Base-by-base conservation (phyloP, 805 yeast genomes). In the Cyberlindnera meyerae region DNA sequence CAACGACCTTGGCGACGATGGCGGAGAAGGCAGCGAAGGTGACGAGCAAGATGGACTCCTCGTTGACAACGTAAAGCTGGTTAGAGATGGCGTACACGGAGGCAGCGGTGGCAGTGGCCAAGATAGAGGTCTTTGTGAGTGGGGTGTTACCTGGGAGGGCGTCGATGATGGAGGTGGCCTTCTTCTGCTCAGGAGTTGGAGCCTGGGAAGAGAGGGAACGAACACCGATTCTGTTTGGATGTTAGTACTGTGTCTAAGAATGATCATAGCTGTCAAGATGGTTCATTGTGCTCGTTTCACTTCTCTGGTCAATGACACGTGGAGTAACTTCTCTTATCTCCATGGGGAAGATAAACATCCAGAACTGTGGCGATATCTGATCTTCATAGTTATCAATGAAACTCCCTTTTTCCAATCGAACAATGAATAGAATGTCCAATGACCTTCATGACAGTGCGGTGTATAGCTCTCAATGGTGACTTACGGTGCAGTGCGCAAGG, bases 101-200 rank as follows among this genome's bases (percentile, higher is more conserved):
- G 40, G 95, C 97, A 45, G 97, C 97, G 44, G 96, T 78, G 44
- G 90, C 77, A 37, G 98, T 89, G 57, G 96, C 96, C 58, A 93
- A 72, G 59, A 89, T 75, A 60, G 97, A 96, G 45, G 97, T 87
- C 79, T 93, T 93, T 51, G 96, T 77, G 52, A 90, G 65, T 53
- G 77, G 71, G 57, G 78, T 77, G 78, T 77, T 82, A 63, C 97
- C 97, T 64, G 98, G 98, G 52, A 93, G 69, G 47, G 96, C 86
- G 58, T 84, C 89, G 56, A 90, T 78, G 65, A 90, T 78, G 36
- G 96, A 78, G 58, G 76, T 66, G 42, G 98, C 98, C 75, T 86
- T 86, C 72, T 87, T 82, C 66, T 96, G 96, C 57, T 89, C 96
- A 25, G 63, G 60, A 27, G 62, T 50, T 33, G 61, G 58, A 20